Base-by-base conservation (phyloP, 1,139 yeast species). In the Pichia terricola region DNA sequence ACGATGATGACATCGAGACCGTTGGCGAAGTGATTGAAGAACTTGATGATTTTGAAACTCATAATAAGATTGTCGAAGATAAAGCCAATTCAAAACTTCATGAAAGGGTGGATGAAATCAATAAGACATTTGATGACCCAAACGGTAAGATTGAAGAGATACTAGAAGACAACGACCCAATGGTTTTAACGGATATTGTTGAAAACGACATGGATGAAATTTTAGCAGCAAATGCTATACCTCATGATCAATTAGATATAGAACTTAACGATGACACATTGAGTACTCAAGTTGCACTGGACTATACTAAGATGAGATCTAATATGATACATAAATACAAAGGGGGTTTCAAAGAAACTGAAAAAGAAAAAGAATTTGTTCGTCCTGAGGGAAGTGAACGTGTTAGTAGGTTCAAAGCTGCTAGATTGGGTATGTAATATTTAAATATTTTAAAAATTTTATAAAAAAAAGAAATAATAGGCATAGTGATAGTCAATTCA, bases 391-490 rank as follows among this genome's bases (percentile, higher is more conserved):
- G 79, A 0, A 54, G 73, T 10, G 42, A 44, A 26, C 77, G 68
- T 50, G 64, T 76, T 1, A 84, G 94, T 56, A 65, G 88, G 43
- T 86, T 86, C 60, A 83, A 71, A 54, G 75, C 83, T n/a, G 80
- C 83, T 25, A 62, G 69, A 40, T 46, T 61, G 30, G 62, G 58
- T 30, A 44, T 54, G 28, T 50, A 43, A 27, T 28, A 43, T 11
- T 16, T 31, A 25, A 26, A 40, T 26, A 16, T 11, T 34, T 34
- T 34, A 34, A 16, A 16, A 16, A 16, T 1, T 16, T 16, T 16
- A 16, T 16, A 16, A 16, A 16, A 16, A 16, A 1, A 16, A 16
- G 22, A 16, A 16, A 16, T 16, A 16, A 16, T 16, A 16, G 22
- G 22, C 22, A 2, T 16, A 16, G 22, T 16, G 22, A 16, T 16